phyloP scores from a whole-genome alignment of 352 stramenopile genomes.

The Halophytophthora polymorphica region DNA sequence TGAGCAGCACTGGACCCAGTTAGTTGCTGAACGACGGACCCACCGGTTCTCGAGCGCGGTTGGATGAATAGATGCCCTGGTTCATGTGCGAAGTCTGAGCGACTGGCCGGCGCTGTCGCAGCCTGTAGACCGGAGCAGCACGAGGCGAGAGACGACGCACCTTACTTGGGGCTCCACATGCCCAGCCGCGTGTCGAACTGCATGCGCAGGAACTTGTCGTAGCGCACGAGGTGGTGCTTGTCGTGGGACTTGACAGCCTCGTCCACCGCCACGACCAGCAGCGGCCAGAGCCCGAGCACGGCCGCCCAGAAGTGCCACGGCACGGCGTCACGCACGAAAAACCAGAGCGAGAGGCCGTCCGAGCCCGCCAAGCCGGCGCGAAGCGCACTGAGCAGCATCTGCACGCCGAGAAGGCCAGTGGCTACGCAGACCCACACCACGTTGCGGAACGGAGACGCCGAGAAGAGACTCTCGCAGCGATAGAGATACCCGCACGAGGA shows the following conservation, averaged over 20 bases:
- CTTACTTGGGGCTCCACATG: conserved; percentile 87
- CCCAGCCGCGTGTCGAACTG: conserved; percentile 85
- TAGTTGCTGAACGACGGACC: too few species aligned
- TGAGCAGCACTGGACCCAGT: too few species aligned
- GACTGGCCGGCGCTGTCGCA: too few species aligned
- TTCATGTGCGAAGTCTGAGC: background rate
- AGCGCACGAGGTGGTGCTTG: conserved; percentile 65
- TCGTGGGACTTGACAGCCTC: conserved; percentile 77
- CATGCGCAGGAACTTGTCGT: conserved; percentile 87
- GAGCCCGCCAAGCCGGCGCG: conserved; percentile 42
- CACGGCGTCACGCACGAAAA: conserved; percentile 46
- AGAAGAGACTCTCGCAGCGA: conserved; percentile 70
- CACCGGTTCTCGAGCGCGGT: too few species aligned
- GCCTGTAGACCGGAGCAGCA: background rate
- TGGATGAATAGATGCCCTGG: too few species aligned
- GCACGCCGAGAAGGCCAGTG: conserved; percentile 37
- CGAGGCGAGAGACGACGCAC: background rate
- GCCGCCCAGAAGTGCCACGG: conserved; percentile 61
- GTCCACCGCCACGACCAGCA: conserved; percentile 55
- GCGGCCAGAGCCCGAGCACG: conserved; percentile 51
- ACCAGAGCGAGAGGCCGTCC: conserved; percentile 48
- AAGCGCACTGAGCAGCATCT: conserved; percentile 42
- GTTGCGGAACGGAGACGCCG: conserved; percentile 67
- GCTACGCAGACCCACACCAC: conserved; percentile 53
- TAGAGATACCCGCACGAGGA: conserved; percentile 77